Evolutionary conservation across 1,139 yeast genomes (phyloP).

Genomic region (Kodamaea derodonti): DNA sequence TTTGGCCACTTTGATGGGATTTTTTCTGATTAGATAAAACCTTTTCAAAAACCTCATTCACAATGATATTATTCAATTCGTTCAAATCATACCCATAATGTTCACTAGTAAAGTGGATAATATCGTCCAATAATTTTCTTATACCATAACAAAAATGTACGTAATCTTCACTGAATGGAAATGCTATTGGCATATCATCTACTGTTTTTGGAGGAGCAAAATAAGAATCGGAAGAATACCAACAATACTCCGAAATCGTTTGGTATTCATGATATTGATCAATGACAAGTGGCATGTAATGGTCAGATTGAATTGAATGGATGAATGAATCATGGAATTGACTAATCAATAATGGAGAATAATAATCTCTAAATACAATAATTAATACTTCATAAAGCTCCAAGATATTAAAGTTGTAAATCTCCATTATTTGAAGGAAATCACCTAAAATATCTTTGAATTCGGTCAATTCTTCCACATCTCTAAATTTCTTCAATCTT

Average conservation of each 20-base stretch:
- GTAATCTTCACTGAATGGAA: constrained; percentile 88
- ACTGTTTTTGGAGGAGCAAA: constrained; percentile 40
- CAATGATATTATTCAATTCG: constrained; percentile 44
- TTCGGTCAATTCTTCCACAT: constrained; percentile 29
- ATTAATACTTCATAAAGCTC: constrained; percentile 64
- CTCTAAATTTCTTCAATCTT: constrained; percentile 24
- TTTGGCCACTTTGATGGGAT: no score
- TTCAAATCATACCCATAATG: constrained; percentile 53
- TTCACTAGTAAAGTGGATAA: constrained; percentile 60
- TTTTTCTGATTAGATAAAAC: constrained; percentile 49
- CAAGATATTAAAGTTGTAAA: constrained; percentile 57
- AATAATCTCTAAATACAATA: constrained; percentile 54
- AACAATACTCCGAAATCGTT: constrained; percentile 58
- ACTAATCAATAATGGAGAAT: constrained; percentile 51
- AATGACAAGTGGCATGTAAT: constrained; percentile 81
- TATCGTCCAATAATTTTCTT: constrained; percentile 59
- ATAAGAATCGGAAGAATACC: constrained; percentile 59
- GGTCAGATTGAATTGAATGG: constrained; percentile 68
- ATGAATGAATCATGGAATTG: constrained; percentile 62
- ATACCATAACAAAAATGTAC: constrained; percentile 80
- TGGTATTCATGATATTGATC: constrained; percentile 58
- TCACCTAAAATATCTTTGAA: constrained; percentile 62
- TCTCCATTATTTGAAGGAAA: constrained; percentile 74
- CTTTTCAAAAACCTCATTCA: constrained; percentile 63
- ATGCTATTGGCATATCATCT: constrained; percentile 54